Base-by-base conservation (phyloP, 108 stramenopile species). In the Nitzschia sp. region DNA sequence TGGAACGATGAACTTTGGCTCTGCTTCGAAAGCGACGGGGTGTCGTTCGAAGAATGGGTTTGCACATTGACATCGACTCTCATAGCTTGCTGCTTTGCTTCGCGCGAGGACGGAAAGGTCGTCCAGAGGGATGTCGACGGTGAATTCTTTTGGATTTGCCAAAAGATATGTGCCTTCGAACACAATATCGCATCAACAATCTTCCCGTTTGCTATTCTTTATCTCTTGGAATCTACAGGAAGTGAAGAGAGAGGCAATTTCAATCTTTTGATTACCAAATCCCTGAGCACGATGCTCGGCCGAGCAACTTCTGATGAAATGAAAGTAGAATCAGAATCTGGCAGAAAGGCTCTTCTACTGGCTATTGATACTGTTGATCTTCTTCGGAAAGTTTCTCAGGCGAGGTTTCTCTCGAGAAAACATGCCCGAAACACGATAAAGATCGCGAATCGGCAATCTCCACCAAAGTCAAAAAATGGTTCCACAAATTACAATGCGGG, bases 1-100 rank as follows among this genome's bases (percentile, higher is more conserved):
- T 93, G 88, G 88, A 74, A 71, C 35, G 71, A 73, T 28, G 58
- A 50, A 13, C 33, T 89, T 22, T 93, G 92, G 92, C 67, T 28
- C 50, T 59, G 36, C 31, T 19, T 41, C 25, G 45, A 38, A 34
- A 29, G 5, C 6, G 32, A 28, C 17, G 64, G 71, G 28, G 22
- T 27, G 29, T 50, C 66, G 15, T 84, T 71, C 58, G 81, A 82
- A 25, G 31, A 60, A 19, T 93, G 92, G 92, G 85, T 93, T 31
- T 80, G 81, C 52, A 53, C 63, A 16, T 47, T 91, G 19, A 76
- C 78, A 8, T 53, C 72, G 13, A 66, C 92, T n/a, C 76, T 93
- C 21, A 87, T 93, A 33, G 50, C 66, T 30, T 93, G 89, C 58
- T 86, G 84, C 65, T 75, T 77, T 63, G 35, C 21, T 38, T 25